Percentiles rank a stretch among this genome's conserved stretches.
Conservation (phyloP, 441 rosid genomes). For the Croton laevigatus region DNA sequence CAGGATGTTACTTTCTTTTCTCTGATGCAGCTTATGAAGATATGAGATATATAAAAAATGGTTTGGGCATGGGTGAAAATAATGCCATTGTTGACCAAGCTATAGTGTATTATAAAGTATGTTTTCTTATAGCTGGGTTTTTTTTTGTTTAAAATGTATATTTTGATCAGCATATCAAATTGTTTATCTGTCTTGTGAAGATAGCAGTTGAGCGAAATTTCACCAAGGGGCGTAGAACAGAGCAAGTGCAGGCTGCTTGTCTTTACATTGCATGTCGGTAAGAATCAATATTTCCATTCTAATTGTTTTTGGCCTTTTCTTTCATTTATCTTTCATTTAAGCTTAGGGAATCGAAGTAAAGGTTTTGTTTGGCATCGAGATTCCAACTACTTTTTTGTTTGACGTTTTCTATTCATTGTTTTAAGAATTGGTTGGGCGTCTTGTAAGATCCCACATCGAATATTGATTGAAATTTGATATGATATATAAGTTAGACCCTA, state of each 20-base stretch:
- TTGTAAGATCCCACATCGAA: too few relatives aligned
- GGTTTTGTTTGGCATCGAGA: background rate
- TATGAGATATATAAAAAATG: conserved; percentile 49
- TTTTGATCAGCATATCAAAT: conserved; percentile 8
- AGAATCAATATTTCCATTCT: conserved; percentile 26
- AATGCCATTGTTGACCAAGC: conserved; percentile 55
- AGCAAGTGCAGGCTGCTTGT: conserved; percentile 83
- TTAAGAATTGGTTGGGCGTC: background rate
- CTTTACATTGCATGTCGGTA: conserved; percentile 94
- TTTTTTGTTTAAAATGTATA: conserved; percentile 8
- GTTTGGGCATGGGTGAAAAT: conserved; percentile 62
- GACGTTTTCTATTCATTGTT: background rate
- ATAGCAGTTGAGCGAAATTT: conserved; percentile 72
- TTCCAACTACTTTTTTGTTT: background rate
- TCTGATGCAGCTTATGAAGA: conserved; percentile 58
- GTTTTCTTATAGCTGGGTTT: conserved; percentile 26
- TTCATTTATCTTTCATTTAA: background rate
- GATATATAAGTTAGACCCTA: too few relatives aligned
- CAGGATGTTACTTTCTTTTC: background rate
- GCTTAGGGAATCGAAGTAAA: background rate
- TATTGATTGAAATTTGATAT: too few relatives aligned
- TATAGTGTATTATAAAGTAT: conserved; percentile 56
- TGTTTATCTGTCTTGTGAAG: conserved; percentile 39
- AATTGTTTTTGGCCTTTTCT: background rate
- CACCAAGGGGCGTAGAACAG: conserved; percentile 83